Conservation (phyloP, 306 rosid genomes). For the Cucurbita moschata region DNA sequence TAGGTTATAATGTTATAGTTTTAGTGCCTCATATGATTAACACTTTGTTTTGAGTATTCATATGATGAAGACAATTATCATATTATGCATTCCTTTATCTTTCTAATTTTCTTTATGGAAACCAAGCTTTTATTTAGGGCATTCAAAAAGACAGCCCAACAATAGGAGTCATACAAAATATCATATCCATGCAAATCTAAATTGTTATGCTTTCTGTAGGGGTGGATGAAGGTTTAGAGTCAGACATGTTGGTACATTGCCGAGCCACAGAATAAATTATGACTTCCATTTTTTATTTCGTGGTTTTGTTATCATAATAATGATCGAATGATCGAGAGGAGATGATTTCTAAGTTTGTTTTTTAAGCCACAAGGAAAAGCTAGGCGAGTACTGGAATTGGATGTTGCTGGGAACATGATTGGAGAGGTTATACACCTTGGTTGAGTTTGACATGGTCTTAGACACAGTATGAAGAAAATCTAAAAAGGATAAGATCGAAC, state of each 20-base stretch:
- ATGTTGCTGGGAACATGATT: background rate
- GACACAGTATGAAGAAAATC: background rate
- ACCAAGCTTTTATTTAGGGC: background rate
- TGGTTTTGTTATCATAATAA: background rate
- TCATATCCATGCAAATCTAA: background rate
- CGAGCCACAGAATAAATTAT: background rate
- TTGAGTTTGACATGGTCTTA: background rate
- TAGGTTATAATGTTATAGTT: background rate
- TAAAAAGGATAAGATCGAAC: background rate
- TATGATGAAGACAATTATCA: background rate
- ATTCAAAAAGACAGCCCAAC: background rate
- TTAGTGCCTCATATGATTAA: background rate
- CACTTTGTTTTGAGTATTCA: background rate
- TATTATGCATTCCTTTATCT: background rate
- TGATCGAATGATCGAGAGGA: background rate
- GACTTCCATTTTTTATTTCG: background rate
- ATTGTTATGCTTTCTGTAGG: background rate
- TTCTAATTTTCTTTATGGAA: background rate
- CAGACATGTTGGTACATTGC: background rate
- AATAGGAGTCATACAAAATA: background rate
- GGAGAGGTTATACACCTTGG: background rate
- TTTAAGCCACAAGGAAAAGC: background rate
- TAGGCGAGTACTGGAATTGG: background rate
- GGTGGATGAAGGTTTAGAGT: background rate
- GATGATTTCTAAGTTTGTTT: background rate